These are phyloP conservation scores for Lactifluus piperatus DNA, from an alignment of 768 basidiomycete genomes.

Conservation along the genomic window DNA sequence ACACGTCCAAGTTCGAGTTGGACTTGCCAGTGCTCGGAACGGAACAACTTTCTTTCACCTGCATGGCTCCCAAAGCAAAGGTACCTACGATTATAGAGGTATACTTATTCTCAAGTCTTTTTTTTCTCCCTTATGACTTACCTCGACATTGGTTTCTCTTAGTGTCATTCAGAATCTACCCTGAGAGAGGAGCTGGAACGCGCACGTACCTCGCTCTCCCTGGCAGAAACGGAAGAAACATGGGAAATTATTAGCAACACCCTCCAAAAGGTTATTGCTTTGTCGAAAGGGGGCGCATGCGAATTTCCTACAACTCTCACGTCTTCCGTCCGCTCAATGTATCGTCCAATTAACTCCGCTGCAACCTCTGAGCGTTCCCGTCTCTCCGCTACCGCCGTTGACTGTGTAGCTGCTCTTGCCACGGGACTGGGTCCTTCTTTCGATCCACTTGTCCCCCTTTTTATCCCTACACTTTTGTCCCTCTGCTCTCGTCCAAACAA, in stretches of 20 bases:
- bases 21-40: not conserved
- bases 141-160: no score
- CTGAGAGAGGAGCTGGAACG: slow-evolving; percentile 17
- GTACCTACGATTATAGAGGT: slow-evolving; percentile 9
- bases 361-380: slow-evolving; percentile 68
- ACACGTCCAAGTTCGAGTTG: not conserved
- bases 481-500: slow-evolving; percentile 74
- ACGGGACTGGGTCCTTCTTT: slow-evolving; percentile 51
- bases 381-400: slow-evolving; percentile 58
- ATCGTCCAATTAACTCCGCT: slow-evolving; percentile 46
- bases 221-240: slow-evolving; percentile 66
- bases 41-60: not conserved
- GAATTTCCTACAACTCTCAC: slow-evolving; percentile 45
- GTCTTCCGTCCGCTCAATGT: slow-evolving; percentile 39
- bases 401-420: slow-evolving; percentile 48
- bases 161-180: slow-evolving; percentile 20
- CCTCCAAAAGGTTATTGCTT: slow-evolving; percentile 36
- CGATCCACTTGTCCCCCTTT: slow-evolving; percentile 55
- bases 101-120: not conserved
- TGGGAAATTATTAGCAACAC: slow-evolving; percentile 62
- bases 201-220: slow-evolving; percentile 34
- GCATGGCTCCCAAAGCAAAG: slow-evolving; percentile 18
- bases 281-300: slow-evolving; percentile 45
- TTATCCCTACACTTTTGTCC: slow-evolving; percentile 57
- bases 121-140: not conserved